Conservation (phyloP, 768 basidiomycete species). For the Lactarius vividus region DNA sequence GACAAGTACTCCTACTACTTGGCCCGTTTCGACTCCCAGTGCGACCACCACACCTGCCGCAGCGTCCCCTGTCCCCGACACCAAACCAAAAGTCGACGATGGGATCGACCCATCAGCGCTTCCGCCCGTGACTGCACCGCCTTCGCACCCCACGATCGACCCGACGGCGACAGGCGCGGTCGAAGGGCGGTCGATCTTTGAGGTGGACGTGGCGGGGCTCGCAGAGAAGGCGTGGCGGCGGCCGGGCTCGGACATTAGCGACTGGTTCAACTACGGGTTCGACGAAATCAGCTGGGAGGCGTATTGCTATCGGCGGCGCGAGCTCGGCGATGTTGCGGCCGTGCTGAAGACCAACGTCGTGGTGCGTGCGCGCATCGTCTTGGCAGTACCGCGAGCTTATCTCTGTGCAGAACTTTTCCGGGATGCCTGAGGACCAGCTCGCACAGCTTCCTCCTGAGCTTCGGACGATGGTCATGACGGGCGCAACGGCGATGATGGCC, state of each 20-base stretch:
- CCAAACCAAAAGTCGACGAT: conserved; percentile 38
- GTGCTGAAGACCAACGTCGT: conserved; percentile 82
- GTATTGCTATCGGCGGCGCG: conserved; percentile 82
- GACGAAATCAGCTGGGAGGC: conserved; percentile 96
- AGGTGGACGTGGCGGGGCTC: conserved; percentile 73
- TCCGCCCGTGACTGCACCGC: conserved; percentile 66
- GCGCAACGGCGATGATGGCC: conserved; percentile 75
- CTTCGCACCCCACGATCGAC: conserved; percentile 78
- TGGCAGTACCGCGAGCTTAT: not conserved
- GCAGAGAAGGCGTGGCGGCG: conserved; percentile 87
- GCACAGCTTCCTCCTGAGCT: conserved; percentile 75
- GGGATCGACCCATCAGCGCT: conserved; percentile 63
- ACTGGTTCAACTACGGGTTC: conserved; percentile 99
- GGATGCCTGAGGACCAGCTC: conserved; percentile 79
- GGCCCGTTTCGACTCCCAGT: conserved; percentile 24
- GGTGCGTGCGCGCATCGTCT: conserved; percentile 44
- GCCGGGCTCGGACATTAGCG: conserved; percentile 89
- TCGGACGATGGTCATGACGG: conserved; percentile 85
- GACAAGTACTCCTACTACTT: conserved; percentile 19
- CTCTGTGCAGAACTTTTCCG: conserved; percentile 63
- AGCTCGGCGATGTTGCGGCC: conserved; percentile 74
- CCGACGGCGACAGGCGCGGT: conserved; percentile 61
- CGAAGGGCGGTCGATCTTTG: conserved; percentile 77
- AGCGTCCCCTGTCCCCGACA: conserved; percentile 6
- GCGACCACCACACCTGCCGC: conserved; percentile 24